Evolutionary conservation across 441 rosid genomes (phyloP).

Genomic region (Adansonia grandidieri): DNA sequence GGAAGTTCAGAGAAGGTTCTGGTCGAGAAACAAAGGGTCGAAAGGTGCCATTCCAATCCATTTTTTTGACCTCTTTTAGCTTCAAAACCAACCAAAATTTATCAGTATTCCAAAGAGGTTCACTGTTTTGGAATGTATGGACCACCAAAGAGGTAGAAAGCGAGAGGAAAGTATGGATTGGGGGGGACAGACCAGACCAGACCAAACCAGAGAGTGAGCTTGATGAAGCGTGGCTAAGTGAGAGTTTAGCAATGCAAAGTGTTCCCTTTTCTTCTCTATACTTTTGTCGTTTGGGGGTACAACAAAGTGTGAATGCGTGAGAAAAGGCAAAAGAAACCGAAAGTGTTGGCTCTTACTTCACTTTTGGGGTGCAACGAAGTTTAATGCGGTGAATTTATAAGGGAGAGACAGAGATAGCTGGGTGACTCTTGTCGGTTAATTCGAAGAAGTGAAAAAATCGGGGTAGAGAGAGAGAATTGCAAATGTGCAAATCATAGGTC

Average conservation of each 20-base stretch:
- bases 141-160: conserved; percentile 20
- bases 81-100: conserved; percentile 5
- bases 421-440: conserved; percentile 42
- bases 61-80: conserved; percentile 27
- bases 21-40: conserved; percentile 52
- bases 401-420: conserved; percentile 13
- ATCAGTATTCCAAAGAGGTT: not conserved
- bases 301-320: conserved; percentile 38
- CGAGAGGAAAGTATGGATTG: not conserved
- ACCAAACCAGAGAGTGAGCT: not conserved
- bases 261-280: not conserved
- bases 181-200: not conserved
- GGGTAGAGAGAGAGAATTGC: not conserved
- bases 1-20: conserved; percentile 56
- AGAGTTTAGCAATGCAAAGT: not conserved
- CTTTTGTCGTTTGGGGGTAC: conserved; percentile 39
- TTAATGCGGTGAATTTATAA: conserved; percentile 23
- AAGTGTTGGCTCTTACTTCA: conserved; percentile 30
- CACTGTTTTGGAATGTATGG: conserved; percentile 6
- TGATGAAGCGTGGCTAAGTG: conserved; percentile 32
- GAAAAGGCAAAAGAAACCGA: not conserved
- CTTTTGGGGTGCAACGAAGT: conserved; percentile 49
- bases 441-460: conserved; percentile 23
- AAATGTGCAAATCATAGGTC: conserved; percentile 35
- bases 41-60: conserved; percentile 64